phyloP scores from a whole-genome alignment of 805 yeast genomes.

The Kuraishia cidri region DNA sequence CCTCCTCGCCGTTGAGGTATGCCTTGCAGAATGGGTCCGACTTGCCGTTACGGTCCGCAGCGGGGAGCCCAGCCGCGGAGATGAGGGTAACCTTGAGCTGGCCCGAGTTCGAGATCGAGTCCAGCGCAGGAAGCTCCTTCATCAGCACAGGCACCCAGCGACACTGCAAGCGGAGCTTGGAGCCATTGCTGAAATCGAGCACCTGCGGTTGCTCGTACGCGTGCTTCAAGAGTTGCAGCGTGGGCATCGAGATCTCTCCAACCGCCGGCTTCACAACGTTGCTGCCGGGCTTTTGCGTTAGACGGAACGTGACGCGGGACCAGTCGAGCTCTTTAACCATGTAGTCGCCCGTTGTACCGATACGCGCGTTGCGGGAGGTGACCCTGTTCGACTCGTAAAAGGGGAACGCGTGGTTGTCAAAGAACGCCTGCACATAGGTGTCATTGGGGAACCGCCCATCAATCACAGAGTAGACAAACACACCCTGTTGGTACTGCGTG shows the following conservation, averaged over 20 bases:
- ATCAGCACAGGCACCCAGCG: constrained; percentile 75
- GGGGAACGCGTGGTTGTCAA: constrained; percentile 67
- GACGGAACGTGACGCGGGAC: constrained; percentile 57
- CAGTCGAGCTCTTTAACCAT: constrained; percentile 68
- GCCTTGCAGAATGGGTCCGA: constrained; percentile 86
- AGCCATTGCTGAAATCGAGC: constrained; percentile 35
- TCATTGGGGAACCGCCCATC: constrained; percentile 50
- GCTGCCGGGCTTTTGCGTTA: constrained; percentile 43
- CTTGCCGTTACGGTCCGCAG: constrained; percentile 89
- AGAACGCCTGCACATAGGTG: constrained; percentile 62
- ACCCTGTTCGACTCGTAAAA: constrained; percentile 50
- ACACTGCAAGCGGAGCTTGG: constrained; percentile 42
- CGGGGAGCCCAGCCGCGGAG: constrained; percentile 58
- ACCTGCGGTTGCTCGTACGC: constrained; percentile 56
- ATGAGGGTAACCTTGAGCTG: constrained; percentile 49
- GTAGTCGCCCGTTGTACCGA: constrained; percentile 57
- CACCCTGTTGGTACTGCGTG: constrained; percentile 59
- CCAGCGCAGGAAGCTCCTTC: constrained; percentile 58
- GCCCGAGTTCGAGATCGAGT: constrained; percentile 72
- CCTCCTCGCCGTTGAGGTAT: constrained; percentile 52
- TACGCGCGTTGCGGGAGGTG: constrained; percentile 24
- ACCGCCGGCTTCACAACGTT: constrained; percentile 49
- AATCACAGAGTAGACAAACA: constrained; percentile 57
- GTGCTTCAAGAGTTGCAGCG: constrained; percentile 53
- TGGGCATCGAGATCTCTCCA: constrained; percentile 59